Conservation (phyloP, 2,329 filamentous ascomycete genomes). For the Colletotrichum echinochloae region DNA sequence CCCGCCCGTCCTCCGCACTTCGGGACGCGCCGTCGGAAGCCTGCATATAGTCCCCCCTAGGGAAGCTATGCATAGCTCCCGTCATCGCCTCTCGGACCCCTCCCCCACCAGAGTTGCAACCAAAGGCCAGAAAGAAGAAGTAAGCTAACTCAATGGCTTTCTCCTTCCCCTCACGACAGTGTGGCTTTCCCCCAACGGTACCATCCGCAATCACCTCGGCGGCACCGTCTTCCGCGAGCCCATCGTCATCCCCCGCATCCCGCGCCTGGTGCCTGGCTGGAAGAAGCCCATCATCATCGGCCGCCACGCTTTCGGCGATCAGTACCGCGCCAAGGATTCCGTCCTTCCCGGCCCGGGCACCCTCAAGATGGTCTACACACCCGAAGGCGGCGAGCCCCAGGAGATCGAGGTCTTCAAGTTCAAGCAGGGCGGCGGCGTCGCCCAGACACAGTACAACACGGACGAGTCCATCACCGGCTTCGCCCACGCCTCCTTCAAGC, state of each 20-base stretch:
- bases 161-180: slow-evolving; percentile 61
- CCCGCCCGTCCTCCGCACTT: slow-evolving; percentile 19
- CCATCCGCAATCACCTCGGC: slow-evolving; percentile 79
- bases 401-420: slow-evolving; percentile 93
- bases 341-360: slow-evolving; percentile 87
- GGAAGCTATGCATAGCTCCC: background rate
- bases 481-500: slow-evolving; percentile 96
- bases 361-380: slow-evolving; percentile 95
- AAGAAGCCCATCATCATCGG: slow-evolving; percentile 99
- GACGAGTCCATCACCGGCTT: slow-evolving; percentile 95
- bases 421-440: slow-evolving; percentile 83
- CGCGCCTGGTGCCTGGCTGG: slow-evolving; percentile 95
- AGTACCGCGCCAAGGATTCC: slow-evolving; percentile 95
- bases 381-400: slow-evolving; percentile 83
- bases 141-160: slow-evolving; percentile 24
- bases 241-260: slow-evolving; percentile 94
- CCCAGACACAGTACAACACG: slow-evolving; percentile 98
- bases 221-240: slow-evolving; percentile 99
- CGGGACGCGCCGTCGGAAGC: slow-evolving; percentile 17
- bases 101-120: slow-evolving; percentile 7
- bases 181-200: slow-evolving; percentile 99
- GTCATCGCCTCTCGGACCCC: background rate
- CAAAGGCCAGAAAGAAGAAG: background rate
- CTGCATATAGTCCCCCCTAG: slow-evolving; percentile 10
- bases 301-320: slow-evolving; percentile 97